Evolutionary conservation across 2,329 filamentous ascomycete species (phyloP), one percentile per base, ranked within the genome.

Genomic region (Penicillium sp.): DNA sequence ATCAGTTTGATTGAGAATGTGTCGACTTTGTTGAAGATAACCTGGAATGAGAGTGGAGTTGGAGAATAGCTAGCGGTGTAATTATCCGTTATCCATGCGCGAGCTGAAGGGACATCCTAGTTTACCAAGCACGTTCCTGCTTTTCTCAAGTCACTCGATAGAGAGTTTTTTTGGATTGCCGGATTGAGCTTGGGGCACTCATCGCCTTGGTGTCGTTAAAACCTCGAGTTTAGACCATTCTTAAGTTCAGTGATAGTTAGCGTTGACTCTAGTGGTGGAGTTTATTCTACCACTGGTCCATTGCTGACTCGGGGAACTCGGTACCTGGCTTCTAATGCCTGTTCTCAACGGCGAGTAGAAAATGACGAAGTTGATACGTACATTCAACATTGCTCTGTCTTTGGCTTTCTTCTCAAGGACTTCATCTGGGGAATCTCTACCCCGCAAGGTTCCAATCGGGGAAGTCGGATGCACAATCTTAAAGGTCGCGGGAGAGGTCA

Each of bases 1-100:
- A 70, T 83, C 19, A 73, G 79, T 17, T 75, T 84, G 13, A 83
- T 84, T 10, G 72, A 73, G 0, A 80, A 82, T 53, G 60, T 55
- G 10, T 63, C 55, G 3, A 57, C 38, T 26, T 33, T 61, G 22
- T 42, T 61, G 40, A 58, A 55, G 22, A 28, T 61, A 13, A 58
- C 54, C 10, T 55, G 47, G 54, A 38, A 58, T 26, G 47, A 59
- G 22, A 19, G 19, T 28, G 49, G 19, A 5, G 9, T 37, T 4
- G 30, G 33, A 1, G 42, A 59, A 8, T 54, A 59, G 22, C 7
- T n/a, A 22, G 15, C 9, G 10, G 19, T 40, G 6, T 56, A 33
- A 42, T 53, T 38, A 8, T 17, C 13, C 9, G 3, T 4, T 26
- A 49, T 12, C 15, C 30, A 49, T 17, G 10, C 26, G 3, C 7